Evolutionary conservation across 148 eudicot species (phyloP).

Genomic region (Nyssa sinensis): DNA sequence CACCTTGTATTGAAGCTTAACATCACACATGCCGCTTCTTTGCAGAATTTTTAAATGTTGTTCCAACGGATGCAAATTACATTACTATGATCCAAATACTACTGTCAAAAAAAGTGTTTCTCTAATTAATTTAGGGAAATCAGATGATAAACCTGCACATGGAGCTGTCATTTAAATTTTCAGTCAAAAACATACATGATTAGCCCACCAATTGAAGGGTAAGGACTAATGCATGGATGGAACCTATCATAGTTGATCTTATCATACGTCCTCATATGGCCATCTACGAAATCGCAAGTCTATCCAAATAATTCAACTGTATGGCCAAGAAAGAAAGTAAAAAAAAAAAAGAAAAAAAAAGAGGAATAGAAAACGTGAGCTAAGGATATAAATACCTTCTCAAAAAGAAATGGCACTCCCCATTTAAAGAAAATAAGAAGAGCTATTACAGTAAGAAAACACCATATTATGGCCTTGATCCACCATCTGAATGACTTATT

Average conservation of each 20-base stretch:
- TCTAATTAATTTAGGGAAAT: too few relatives aligned
- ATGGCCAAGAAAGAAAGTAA: neutral
- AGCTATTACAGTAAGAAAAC: conserved; percentile 34
- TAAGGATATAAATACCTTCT: conserved; percentile 59
- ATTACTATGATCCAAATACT: neutral
- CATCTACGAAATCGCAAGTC: neutral
- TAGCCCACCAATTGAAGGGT: neutral
- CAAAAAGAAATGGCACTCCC: conserved; percentile 85
- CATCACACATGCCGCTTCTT: neutral
- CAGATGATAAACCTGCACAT: neutral
- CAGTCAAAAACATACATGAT: neutral
- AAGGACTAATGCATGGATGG: neutral
- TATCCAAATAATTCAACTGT: neutral
- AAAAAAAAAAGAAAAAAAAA: too few relatives aligned
- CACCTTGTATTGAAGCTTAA: neutral
- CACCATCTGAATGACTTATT: conserved; percentile 57
- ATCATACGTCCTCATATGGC: neutral
- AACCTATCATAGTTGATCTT: neutral
- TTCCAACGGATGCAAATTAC: neutral
- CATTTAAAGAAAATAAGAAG: conserved; percentile 57
- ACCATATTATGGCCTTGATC: conserved; percentile 56
- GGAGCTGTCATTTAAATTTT: neutral
- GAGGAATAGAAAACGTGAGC: too few relatives aligned
- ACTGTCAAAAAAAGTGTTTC: too few relatives aligned
- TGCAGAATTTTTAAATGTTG: neutral